Percentiles rank a stretch among this genome's conserved stretches.
These are phyloP conservation scores for Alternaria arbusti DNA, from an alignment of 2,329 filamentous ascomycete species.

Conservation along the genomic window DNA sequence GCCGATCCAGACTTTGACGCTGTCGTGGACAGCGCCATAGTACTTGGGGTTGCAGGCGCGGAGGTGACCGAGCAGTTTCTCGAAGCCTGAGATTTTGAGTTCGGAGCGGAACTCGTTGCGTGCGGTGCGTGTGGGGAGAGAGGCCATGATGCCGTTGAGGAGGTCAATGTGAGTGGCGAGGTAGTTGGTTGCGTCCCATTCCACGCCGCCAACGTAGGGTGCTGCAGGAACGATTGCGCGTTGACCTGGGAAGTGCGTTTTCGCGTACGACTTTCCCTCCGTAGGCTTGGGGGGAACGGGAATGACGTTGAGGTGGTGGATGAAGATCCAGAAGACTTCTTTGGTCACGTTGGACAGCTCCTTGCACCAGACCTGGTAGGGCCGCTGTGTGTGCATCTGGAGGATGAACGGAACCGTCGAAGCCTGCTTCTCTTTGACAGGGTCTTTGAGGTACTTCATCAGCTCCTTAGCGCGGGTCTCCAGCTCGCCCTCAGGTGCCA, in stretches of 20 bases:
- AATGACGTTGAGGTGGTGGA: conserved; percentile 91
- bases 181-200: conserved; percentile 99
- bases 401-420: conserved; percentile 84
- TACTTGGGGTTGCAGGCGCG: conserved; percentile 98
- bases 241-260: conserved; percentile 79
- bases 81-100: conserved; percentile 83
- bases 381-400: conserved; percentile 84
- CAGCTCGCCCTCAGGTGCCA: conserved; percentile 62
- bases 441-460: conserved; percentile 80
- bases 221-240: conserved; percentile 90
- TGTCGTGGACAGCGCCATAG: conserved; percentile 89
- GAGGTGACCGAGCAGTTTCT: conserved; percentile 83
- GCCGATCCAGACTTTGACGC: conserved; percentile 85
- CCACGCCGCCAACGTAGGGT: conserved; percentile 94
- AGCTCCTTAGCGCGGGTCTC: conserved; percentile 74
- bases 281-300: conserved; percentile 59
- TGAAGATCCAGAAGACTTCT: conserved; percentile 99
- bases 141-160: conserved; percentile 87
- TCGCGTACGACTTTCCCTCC: conserved; percentile 55
- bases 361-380: conserved; percentile 93
- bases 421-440: conserved; percentile 71
- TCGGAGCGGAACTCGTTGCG: conserved; percentile 81
- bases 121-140: conserved; percentile 70
- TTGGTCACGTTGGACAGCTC: conserved; percentile 93
- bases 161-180: conserved; percentile 91